phyloP scores from a whole-genome alignment of 164 flowering plant genomes.

The Nymphaea colorata region DNA sequence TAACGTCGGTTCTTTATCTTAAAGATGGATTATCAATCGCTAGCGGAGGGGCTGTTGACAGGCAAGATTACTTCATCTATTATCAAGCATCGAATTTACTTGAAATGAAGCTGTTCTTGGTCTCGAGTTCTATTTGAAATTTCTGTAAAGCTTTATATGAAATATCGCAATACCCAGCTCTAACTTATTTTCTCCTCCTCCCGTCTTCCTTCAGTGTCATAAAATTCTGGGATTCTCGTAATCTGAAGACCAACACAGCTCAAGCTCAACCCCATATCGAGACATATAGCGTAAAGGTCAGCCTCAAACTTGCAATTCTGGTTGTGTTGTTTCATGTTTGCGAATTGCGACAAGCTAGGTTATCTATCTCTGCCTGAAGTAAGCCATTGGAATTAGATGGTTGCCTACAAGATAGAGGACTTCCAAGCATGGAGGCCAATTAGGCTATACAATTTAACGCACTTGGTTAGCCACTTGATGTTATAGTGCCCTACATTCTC shows the following conservation, averaged over 20 bases:
- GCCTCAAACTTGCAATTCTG: slow-evolving; percentile 1
- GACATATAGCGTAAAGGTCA: slow-evolving; percentile 33
- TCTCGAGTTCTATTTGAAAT: neutral
- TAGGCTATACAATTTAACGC: no score
- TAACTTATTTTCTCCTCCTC: no score
- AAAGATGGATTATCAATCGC: slow-evolving; percentile 83
- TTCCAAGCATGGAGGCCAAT: no score
- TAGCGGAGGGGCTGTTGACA: slow-evolving; percentile 89
- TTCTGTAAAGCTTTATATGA: neutral
- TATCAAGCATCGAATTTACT: no score
- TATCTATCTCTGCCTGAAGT: no score
- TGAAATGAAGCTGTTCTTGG: neutral
- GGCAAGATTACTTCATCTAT: slow-evolving; percentile 21
- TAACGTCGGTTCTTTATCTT: slow-evolving; percentile 87
- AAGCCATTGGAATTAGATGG: no score
- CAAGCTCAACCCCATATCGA: slow-evolving; percentile 39
- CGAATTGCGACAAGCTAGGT: no score
- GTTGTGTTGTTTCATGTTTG: neutral
- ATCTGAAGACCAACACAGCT: slow-evolving; percentile 34
- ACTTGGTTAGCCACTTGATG: no score
- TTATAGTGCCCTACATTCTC: no score
- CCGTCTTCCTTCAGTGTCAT: slow-evolving; percentile 38
- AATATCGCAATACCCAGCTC: neutral
- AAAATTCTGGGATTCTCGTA: slow-evolving; percentile 89
- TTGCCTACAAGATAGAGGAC: no score